Conservation (phyloP, 495 filamentous ascomycete species). For the Penicillium daleae region DNA sequence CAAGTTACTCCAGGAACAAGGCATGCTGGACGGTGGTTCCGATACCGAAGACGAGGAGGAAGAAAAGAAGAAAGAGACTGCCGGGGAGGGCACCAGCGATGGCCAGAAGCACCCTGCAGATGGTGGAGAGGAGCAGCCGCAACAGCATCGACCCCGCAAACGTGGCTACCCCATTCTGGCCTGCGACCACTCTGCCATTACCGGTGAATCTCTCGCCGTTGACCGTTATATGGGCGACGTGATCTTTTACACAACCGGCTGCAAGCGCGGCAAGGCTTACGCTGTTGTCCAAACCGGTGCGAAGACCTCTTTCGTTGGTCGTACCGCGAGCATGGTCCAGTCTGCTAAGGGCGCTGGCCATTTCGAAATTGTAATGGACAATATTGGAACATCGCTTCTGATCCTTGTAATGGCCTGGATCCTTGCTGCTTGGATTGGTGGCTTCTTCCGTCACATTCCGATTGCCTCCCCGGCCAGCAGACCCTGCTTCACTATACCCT, state of each 20-base stretch:
- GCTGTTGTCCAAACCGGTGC: slow-evolving; percentile 63
- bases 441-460: slow-evolving; percentile 68
- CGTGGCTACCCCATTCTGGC: slow-evolving; percentile 63
- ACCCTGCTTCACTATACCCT: slow-evolving; percentile 66
- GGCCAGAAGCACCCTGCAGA: slow-evolving; percentile 16
- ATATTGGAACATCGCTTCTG: slow-evolving; percentile 69
- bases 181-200: slow-evolving; percentile 73
- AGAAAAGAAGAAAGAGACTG: slow-evolving; percentile 18
- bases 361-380: slow-evolving; percentile 79
- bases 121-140: slow-evolving; percentile 18
- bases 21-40: slow-evolving; percentile 59
- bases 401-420: slow-evolving; percentile 73
- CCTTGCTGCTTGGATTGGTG: slow-evolving; percentile 70
- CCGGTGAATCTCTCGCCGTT: slow-evolving; percentile 72
- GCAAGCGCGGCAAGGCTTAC: slow-evolving; percentile 74
- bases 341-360: slow-evolving; percentile 70
- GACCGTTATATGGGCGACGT: slow-evolving; percentile 74
- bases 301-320: slow-evolving; percentile 70
- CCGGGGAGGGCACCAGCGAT: background rate
- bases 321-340: slow-evolving; percentile 69
- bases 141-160: slow-evolving; percentile 29
- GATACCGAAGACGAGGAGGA: slow-evolving; percentile 52
- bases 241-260: slow-evolving; percentile 72
- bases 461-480: slow-evolving; percentile 61
- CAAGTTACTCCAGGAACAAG: slow-evolving; percentile 56